Evolutionary conservation across 164 flowering plant species (phyloP), one percentile per base, ranked within the genome.

Genomic region (Annona squamosa): DNA sequence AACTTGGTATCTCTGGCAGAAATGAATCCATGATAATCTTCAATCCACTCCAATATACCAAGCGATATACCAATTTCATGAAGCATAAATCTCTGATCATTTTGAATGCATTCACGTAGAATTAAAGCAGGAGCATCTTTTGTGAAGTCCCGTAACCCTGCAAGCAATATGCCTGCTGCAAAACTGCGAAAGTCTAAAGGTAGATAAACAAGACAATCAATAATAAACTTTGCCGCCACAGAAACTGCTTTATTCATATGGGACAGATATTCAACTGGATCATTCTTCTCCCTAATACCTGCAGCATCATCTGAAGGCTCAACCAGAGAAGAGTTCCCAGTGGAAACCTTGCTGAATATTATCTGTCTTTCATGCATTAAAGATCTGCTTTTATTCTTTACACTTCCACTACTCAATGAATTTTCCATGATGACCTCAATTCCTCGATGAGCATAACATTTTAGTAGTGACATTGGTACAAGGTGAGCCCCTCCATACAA

Each of bases 61-160:
- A 91, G 90, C 63, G 87, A 82, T n/a, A 93, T 76, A 37, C 99
- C 99, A n/a, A 91, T 78, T 18, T 90, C 93, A 83, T 96, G 99
- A 82, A 96, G 92, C 90, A 93, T 89, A 48, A 86, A 67, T 46
- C 89, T 91, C 68, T 92, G 81, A 75, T 86, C 84, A 59, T 67
- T 73, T 73, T 81, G 71, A 47, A 76, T 78, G 78, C 99, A 96
- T 72, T 87, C 91, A 47, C 37, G 57, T 76, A 96, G 84, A 72
- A 96, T 83, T 52, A 80, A 80, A 63, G 78, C 75, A 76, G 89
- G 85, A 67, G 86, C 92, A 83, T 88, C 80, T 80, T 84, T 91
- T 41, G 82, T 71, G 45, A 86, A 71, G 79, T 83, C 79, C 46
- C 72, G 83, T 73, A 89, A 71, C 43, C 92, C 99, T 46, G 88